phyloP scores from a whole-genome alignment of 2,329 filamentous ascomycete genomes.

The Nemania sp. region DNA sequence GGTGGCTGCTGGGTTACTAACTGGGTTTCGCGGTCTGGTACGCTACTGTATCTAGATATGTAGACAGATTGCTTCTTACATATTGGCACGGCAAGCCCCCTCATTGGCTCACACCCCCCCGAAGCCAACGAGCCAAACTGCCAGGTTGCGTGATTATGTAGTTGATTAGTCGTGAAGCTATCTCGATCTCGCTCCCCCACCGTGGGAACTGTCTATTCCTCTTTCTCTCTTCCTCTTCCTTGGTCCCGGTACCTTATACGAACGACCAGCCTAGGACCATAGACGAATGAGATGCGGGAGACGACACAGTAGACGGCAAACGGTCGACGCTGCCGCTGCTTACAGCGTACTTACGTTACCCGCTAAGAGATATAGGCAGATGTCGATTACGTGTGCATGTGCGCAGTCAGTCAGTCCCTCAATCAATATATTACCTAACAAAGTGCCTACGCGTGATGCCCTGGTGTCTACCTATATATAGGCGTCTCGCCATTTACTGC shows the following conservation, averaged over 20 bases:
- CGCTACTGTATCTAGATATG: slow-evolving; percentile 7
- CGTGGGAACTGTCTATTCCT: slow-evolving; percentile 1
- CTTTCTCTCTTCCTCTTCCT: slow-evolving; percentile 7
- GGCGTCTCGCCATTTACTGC: not conserved
- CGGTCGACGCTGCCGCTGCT: not conserved
- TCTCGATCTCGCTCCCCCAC: slow-evolving; percentile 8
- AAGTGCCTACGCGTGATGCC: slow-evolving; percentile 5
- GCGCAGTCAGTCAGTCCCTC: not conserved
- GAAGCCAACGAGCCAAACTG: too few species aligned
- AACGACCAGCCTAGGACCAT: not conserved
- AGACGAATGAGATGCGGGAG: slow-evolving; percentile 21
- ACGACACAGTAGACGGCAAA: slow-evolving; percentile 9
- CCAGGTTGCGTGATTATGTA: slow-evolving; percentile 3
- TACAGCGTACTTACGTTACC: too few species aligned
- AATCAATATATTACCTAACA: slow-evolving; percentile 9
- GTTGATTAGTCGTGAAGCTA: slow-evolving; percentile 2
- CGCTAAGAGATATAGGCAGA: not conserved
- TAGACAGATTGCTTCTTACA: not conserved
- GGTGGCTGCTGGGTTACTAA: not conserved
- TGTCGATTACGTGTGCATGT: slow-evolving; percentile 18
- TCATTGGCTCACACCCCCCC: too few species aligned
- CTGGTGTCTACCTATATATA: slow-evolving; percentile 21
- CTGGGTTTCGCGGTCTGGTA: too few species aligned
- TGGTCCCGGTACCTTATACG: slow-evolving; percentile 13
- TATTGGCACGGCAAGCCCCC: slow-evolving; percentile 7